Percentiles rank a stretch among this genome's conserved stretches.
Evolutionary conservation across 192 early-diverging fungal genomes (phyloP).

Genomic region (Coemansia sp.): DNA sequence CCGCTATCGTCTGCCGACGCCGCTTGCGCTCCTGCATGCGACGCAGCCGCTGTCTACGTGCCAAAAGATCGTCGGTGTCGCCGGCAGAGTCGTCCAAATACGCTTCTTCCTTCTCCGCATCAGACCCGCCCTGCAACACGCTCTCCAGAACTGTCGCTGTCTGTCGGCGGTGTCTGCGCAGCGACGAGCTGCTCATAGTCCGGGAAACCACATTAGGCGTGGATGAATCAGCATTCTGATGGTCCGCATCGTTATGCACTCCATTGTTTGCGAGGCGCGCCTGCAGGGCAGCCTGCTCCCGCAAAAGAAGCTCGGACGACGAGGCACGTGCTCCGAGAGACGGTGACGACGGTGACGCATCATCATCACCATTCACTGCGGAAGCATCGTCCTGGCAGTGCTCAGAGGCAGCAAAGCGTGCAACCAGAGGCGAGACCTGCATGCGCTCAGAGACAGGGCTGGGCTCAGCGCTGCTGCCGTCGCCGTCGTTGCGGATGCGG

Average conservation of each 20-base stretch:
- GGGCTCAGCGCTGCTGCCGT: no score
- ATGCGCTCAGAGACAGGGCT: not conserved
- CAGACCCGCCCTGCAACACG: not conserved
- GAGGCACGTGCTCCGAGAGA: not conserved
- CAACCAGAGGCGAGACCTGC: not conserved
- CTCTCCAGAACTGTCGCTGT: not conserved
- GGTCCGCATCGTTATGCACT: not conserved
- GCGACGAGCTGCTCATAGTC: not conserved
- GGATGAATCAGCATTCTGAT: not conserved
- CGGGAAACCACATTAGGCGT: not conserved
- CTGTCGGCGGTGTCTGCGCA: not conserved
- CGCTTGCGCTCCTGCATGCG: conserved; percentile 46
- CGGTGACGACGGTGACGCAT: no score
- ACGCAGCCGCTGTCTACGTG: conserved; percentile 32
- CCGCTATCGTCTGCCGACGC: conserved; percentile 36
- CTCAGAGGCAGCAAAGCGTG: no score
- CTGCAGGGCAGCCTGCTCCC: conserved; percentile 40
- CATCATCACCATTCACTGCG: no score
- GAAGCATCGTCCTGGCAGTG: no score
- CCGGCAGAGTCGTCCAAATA: conserved; percentile 1
- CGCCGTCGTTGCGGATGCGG: no score
- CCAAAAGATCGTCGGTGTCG: conserved; percentile 11
- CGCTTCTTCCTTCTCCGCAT: not conserved
- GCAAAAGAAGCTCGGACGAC: conserved; percentile 25
- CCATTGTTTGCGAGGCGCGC: conserved; percentile 12